Percentiles rank a stretch among this genome's conserved stretches.
Evolutionary conservation across 1,284 basidiomycete species (phyloP).

Genomic region (Tylopilus orsonianus): DNA sequence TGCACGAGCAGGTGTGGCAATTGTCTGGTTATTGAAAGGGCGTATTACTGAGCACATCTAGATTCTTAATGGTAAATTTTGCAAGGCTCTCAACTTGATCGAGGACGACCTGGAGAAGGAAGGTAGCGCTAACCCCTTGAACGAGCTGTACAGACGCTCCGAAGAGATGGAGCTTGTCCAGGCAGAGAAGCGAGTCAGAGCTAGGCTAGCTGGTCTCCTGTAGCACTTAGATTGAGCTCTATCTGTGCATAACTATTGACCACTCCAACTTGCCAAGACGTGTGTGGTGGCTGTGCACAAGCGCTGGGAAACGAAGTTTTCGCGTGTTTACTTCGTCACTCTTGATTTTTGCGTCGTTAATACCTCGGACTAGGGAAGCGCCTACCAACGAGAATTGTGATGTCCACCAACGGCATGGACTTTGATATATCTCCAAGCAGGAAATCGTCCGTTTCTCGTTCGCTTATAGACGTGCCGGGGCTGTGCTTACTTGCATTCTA

Average conservation of each 20-base stretch:
- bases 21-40: neutral
- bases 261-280: too few relatives aligned
- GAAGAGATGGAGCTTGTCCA: slow-evolving; percentile 55
- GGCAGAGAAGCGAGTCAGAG: slow-evolving; percentile 59
- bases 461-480: neutral
- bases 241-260: too few relatives aligned
- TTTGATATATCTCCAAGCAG: slow-evolving; percentile 62
- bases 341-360: slow-evolving; percentile 8
- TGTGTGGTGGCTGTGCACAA: slow-evolving; percentile 31
- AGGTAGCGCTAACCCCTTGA: slow-evolving; percentile 54
- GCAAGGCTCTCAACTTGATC: slow-evolving; percentile 53
- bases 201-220: slow-evolving; percentile 45
- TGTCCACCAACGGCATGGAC: slow-evolving; percentile 55
- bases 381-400: slow-evolving; percentile 17
- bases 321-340: slow-evolving; percentile 29
- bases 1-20: slow-evolving; percentile 51
- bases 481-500: slow-evolving; percentile 16
- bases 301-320: slow-evolving; percentile 33
- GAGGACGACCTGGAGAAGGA: slow-evolving; percentile 61
- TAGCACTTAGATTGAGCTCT: slow-evolving; percentile 21
- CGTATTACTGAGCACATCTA: slow-evolving; percentile 20
- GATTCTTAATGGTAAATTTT: slow-evolving; percentile 63
- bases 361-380: slow-evolving; percentile 11
- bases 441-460: slow-evolving; percentile 54
- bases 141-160: slow-evolving; percentile 50